These are phyloP conservation scores for Hyaloperonospora brassicae DNA, from an alignment of 352 stramenopile species.

Conservation along the genomic window DNA sequence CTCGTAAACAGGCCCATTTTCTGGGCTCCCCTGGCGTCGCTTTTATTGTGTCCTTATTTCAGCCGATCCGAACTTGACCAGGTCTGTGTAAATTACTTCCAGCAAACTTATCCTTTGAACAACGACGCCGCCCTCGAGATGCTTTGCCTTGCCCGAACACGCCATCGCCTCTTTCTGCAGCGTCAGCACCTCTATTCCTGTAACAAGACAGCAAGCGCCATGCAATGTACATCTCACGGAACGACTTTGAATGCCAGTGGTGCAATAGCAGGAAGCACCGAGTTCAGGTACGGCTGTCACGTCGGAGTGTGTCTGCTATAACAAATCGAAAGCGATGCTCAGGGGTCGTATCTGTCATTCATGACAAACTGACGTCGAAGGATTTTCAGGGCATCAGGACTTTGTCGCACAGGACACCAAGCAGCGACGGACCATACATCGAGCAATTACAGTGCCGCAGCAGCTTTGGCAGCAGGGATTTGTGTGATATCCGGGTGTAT, in stretches of 20 bases:
- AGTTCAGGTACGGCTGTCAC: slow-evolving; percentile 4
- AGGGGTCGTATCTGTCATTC: slow-evolving; percentile 5
- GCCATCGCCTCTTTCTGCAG: neutral
- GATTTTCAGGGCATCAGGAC: slow-evolving; percentile 5
- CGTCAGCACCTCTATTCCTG: neutral
- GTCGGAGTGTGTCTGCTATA: slow-evolving; percentile 4
- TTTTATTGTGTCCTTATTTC: too few relatives aligned
- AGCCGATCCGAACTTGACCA: too few relatives aligned
- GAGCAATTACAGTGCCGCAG: slow-evolving; percentile 19
- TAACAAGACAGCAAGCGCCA: neutral
- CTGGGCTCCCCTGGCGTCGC: too few relatives aligned
- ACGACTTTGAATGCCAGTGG: neutral
- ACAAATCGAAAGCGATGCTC: slow-evolving; percentile 1
- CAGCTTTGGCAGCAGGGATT: slow-evolving; percentile 12
- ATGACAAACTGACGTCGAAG: slow-evolving; percentile 6
- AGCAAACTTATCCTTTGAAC: too few relatives aligned
- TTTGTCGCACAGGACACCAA: slow-evolving; percentile 5
- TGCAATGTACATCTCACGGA: neutral
- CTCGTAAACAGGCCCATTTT: too few relatives aligned
- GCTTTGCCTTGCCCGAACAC: neutral
- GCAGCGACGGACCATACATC: slow-evolving; percentile 9
- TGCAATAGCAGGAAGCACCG: neutral
- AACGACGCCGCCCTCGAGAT: neutral
- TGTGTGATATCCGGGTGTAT: slow-evolving; percentile 10
- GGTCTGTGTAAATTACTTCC: too few relatives aligned